A percentile compares a stretch with the other conserved stretches of the same genome.
Evolutionary conservation across 2,329 filamentous ascomycete species (phyloP).

Genomic region (Trichoderma aggressivum): DNA sequence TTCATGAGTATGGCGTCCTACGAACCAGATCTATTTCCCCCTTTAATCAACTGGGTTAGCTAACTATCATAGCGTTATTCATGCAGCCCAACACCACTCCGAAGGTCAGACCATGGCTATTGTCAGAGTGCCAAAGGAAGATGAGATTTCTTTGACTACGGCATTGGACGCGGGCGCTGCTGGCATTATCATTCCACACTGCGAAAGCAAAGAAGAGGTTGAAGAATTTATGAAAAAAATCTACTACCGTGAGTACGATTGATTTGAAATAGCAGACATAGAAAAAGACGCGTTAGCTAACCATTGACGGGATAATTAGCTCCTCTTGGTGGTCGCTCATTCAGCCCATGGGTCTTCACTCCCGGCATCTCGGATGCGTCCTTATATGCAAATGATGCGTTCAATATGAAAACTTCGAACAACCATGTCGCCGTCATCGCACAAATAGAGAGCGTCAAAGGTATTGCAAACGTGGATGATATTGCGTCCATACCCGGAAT

Average conservation of each 20-base stretch:
- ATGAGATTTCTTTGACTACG: conserved; percentile 4
- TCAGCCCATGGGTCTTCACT: conserved; percentile 15
- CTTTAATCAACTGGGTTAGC: neutral
- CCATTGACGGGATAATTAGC: neutral
- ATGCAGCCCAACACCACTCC: conserved; percentile 9
- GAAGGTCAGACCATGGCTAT: conserved; percentile 6
- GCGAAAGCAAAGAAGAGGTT: conserved; percentile 3
- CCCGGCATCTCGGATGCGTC: conserved; percentile 12
- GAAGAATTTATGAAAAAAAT: conserved; percentile 2
- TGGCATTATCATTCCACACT: conserved; percentile 7
- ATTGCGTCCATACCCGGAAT: conserved; percentile 9
- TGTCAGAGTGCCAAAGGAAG: neutral
- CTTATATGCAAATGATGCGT: conserved; percentile 3
- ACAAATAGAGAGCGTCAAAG: conserved; percentile 10
- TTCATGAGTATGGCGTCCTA: conserved; percentile 3
- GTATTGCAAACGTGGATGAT: neutral
- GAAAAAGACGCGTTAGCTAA: neutral
- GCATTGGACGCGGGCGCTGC: conserved; percentile 9
- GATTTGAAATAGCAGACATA: neutral
- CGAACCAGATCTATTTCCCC: too few species aligned
- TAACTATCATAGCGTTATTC: neutral
- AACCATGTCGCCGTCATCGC: neutral
- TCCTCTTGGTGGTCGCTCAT: conserved; percentile 2
- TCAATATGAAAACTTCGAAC: conserved; percentile 10
- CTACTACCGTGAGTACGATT: neutral